A percentile compares a stretch with the other conserved stretches of the same genome.
Evolutionary conservation across 2,329 filamentous ascomycete species (phyloP).

Genomic region (Calonectria hongkongensis): DNA sequence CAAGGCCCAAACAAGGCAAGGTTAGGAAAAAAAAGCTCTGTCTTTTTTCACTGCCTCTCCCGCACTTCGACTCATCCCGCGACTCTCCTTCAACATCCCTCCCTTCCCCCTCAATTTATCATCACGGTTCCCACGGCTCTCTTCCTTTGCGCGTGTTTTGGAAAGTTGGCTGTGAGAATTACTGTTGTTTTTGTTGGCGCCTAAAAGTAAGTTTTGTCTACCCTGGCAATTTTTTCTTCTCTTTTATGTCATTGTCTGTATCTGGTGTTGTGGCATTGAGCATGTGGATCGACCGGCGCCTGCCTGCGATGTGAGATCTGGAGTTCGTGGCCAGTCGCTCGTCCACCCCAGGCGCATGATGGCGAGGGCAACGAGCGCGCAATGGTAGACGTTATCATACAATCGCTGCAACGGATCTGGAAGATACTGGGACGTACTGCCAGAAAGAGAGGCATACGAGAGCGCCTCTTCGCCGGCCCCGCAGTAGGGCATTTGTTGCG

Average conservation of each 20-base stretch:
- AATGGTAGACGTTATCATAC: conserved; percentile 6
- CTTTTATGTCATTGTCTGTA: conserved; percentile 43
- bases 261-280: conserved; percentile 48
- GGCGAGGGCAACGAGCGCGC: conserved; percentile 32
- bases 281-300: conserved; percentile 37
- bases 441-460: background rate
- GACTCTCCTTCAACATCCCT: conserved; percentile 59
- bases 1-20: conserved; percentile 58
- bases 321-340: conserved; percentile 33
- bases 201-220: conserved; percentile 69
- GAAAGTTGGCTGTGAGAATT: conserved; percentile 65
- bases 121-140: conserved; percentile 66
- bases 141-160: conserved; percentile 69
- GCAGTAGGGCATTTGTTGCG: conserved; percentile 28
- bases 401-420: conserved; percentile 13
- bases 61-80: conserved; percentile 59
- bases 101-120: conserved; percentile 60
- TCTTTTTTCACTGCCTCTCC: conserved; percentile 57
- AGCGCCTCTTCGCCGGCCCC: conserved; percentile 10
- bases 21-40: conserved; percentile 60
- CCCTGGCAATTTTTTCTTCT: conserved; percentile 41
- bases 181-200: conserved; percentile 70
- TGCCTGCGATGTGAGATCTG: conserved; percentile 33
- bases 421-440: background rate
- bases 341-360: conserved; percentile 30